Base-by-base conservation (phyloP, 2,329 filamentous ascomycete species). In the Chrysosporium queenslandicum region DNA sequence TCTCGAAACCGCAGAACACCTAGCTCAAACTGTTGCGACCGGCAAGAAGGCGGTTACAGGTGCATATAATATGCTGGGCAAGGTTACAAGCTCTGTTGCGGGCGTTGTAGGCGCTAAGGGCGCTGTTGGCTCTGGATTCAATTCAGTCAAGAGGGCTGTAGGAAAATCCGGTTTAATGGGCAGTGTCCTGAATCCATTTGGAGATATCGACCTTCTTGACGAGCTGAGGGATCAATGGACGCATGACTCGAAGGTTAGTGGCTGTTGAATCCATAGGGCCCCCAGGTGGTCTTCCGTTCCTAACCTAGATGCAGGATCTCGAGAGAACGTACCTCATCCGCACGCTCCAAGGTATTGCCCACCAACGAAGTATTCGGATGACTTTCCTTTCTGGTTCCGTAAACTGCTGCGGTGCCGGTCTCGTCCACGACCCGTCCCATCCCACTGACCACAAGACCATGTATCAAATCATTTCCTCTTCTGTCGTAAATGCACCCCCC, bases 221-320 rank as follows among this genome's bases (percentile, higher is more conserved):
- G 92, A 97, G 65, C 74, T 97, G 54, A 84, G 91, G 64, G 92
- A 98, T 67, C 85, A 94, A 76, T 98, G 92, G 92, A 98, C 92
- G 20, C 92, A 98, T 64, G 91, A 97, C 48, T 90, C 86, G 49
- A 98, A 97, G 74, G 80, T 82, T 68, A 34, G 63, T 61, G 47
- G 11, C 23, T 11, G 40, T 18, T 18, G 16, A 32, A n/a, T 18
- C 2, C 8, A 3, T n/a, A 18, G 11, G 4, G 20, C 8, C 9
- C 14, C 11, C 12, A 16, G 7, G 18, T 46, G 23, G 25, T 36
- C 16, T 41, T 29, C 34, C 36, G 29, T 53, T 50, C 36, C 46
- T 53, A 52, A 53, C n/a, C 36, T 46, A 34, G 43, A 21, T 21
- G 29, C 59, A 84, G 78, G 92, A 98, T 62, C 81, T 98, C 37